Percentiles rank a stretch among this genome's conserved stretches.
Conservation (phyloP, 306 rosid genomes). For the Urtica urens region DNA sequence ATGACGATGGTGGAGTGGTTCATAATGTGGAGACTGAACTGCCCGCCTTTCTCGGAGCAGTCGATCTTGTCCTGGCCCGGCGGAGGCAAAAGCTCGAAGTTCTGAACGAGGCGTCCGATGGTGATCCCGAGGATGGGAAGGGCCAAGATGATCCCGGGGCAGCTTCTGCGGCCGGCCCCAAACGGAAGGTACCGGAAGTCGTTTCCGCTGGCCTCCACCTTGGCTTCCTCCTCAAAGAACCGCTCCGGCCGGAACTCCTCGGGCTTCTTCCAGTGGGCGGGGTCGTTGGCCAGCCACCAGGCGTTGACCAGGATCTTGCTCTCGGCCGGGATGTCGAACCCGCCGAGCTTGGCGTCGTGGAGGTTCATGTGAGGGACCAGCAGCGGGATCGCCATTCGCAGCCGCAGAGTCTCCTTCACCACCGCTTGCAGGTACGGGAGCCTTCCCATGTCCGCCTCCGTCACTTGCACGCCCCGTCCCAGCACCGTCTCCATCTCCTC, state of each 20-base stretch:
- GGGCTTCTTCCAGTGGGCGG: slow-evolving; percentile 6
- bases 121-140: slow-evolving; percentile 6
- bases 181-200: slow-evolving; percentile 10
- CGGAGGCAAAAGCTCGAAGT: slow-evolving; percentile 11
- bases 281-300: slow-evolving; percentile 14
- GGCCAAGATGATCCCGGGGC: slow-evolving; percentile 9
- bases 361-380: slow-evolving; percentile 14
- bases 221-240: slow-evolving; percentile 10
- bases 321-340: slow-evolving; percentile 8
- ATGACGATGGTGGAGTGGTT: slow-evolving; percentile 3
- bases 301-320: slow-evolving; percentile 13
- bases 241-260: slow-evolving; percentile 11
- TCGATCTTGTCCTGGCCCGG: slow-evolving; percentile 4
- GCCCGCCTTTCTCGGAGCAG: slow-evolving; percentile 7
- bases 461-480: slow-evolving; percentile 1
- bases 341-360: slow-evolving; percentile 11
- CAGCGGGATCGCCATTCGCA: slow-evolving; percentile 11
- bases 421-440: slow-evolving; percentile 11
- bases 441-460: slow-evolving; percentile 4
- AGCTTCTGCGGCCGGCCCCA: slow-evolving; percentile 4
- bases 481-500: slow-evolving; percentile 4
- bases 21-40: slow-evolving; percentile 9
- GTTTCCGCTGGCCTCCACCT: slow-evolving; percentile 8
- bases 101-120: slow-evolving; percentile 7
- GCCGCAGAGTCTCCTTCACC: slow-evolving; percentile 8